Base-by-base conservation (phyloP, 1,284 basidiomycete species). In the Pseudozyma flocculosa region DNA sequence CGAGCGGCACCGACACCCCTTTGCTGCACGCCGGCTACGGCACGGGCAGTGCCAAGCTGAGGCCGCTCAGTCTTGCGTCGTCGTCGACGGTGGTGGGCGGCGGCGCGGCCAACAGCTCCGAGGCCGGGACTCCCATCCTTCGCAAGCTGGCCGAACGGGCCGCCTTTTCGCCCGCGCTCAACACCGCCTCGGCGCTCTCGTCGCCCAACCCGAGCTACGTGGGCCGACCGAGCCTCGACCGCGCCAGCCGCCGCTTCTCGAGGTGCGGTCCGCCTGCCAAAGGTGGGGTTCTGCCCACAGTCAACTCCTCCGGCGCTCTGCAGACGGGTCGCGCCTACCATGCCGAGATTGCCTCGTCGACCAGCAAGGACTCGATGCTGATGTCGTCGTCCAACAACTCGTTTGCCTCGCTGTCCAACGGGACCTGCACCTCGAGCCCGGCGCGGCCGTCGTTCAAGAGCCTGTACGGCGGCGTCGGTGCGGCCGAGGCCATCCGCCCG, bases 271-370 rank as follows among this genome's bases (percentile, higher is more conserved):
- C 62, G 2, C 60, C 60, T 38, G 57, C 57, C 14, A 48, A 57
- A n/a, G 63, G 63, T 11, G 63, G 63, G 14, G 58, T 66, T 11
- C 26, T 66, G 45, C 63, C 63, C 2, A 61, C 58, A 0, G 24
- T 66, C 42, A 61, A 54, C 54, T 61, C 63, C 2, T 61, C 57
- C n/a, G 58, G 63, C 5, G 62, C 62, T 13, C 49, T 65, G 36
- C 45, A 52, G 4, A 55, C 51, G 23, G 54, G 63, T 17, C 9
- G 52, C 13, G 58, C 51, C 2, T 40, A 40, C 4, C 62, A 61
- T 24, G 54, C 45, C 19, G 50, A 56, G 22, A 23, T 65, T 36
- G 38, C 45, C 15, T 50, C 56, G 17, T 61, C 57, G 46, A 55
- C 55, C 41, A 65, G 62, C 43, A 42, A 39, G 2, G 43, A 50